Evolutionary conservation across 345 rosid genomes (phyloP), one percentile per base, ranked within the genome.

Genomic region (Arabis alpina): DNA sequence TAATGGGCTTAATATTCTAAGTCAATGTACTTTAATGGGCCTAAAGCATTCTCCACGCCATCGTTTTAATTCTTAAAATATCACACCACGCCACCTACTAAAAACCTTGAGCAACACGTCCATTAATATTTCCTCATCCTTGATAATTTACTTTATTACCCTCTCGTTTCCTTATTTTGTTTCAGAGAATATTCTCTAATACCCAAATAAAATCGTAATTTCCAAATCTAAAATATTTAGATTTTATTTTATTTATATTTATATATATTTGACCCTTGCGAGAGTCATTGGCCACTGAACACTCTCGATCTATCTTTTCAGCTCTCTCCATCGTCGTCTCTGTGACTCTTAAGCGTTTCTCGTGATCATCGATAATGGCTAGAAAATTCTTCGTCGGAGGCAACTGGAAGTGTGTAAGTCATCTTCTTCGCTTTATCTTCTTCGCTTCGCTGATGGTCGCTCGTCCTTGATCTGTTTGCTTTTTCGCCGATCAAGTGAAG

Each of bases 341-440:
- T 32, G 62, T 44, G 60, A 50, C 70, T 76, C 64, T 16, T 11
- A 51, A 44, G 8, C 27, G 50, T 32, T 45, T 66, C 59, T 73
- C 64, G 75, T 65, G 75, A 68, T 74, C 68, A 49, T 65, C 79
- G 68, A 41, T 50, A 5, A 93, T 90, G 98, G 96, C 74, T 14
- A 82, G 98, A 69, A 88, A 73, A 75, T 93, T 93, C 84, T 90
- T 88, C 69, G 92, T 93, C 34, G 98, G 98, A 72, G 98, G 97
- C 10, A 93, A 93, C 91, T 93, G 97, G 96, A 93, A 93, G 87
- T 93, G 98, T 80, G 98, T 93, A 68, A 75, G 97, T 43, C 15
- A 49, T 74, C 62, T 42, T 70, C 66, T 19, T 10, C 15, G 3
- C 50, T 4, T 23, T 1, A 45, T 30, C 10, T 11, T n/a, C n/a